Evolutionary conservation across 768 basidiomycete species (phyloP), one percentile per base, ranked within the genome.

Genomic region (Dendrothele bispora): DNA sequence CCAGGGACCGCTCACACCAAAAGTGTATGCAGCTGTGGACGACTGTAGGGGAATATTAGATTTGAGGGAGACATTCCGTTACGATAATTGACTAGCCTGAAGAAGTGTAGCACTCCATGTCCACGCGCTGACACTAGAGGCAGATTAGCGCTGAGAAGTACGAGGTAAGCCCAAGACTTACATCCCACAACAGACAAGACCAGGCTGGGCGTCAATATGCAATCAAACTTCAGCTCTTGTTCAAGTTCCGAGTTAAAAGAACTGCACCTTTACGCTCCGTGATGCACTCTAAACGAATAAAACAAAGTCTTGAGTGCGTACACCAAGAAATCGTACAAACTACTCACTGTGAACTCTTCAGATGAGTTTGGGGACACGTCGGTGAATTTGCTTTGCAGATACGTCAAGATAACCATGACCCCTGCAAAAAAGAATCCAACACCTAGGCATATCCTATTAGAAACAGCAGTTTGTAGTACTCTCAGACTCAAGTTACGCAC

Each of bases 31-130:
- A 0, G 72, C 76, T 0, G 77, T 78, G 43, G n/a, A n/a, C n/a
- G n/a, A n/a, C n/a, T n/a, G n/a, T n/a, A n/a, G n/a, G n/a, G n/a
- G n/a, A n/a, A n/a, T n/a, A n/a, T n/a, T n/a, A n/a, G n/a, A n/a
- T n/a, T n/a, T n/a, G n/a, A n/a, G n/a, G n/a, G n/a, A n/a, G n/a
- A n/a, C n/a, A n/a, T n/a, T n/a, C n/a, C n/a, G n/a, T n/a, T n/a
- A n/a, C n/a, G n/a, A n/a, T n/a, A n/a, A n/a, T n/a, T n/a, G n/a
- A n/a, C 74, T 74, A 1, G 77, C 78, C 48, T 77, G 76, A n/a
- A 80, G 65, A 12, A 80, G 66, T 0, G 78, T 80, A 1, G 78
- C 78, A 41, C 77, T 78, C 78, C 77, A 79, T 11, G 78, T 80
- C 78, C 76, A 78, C 0, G 78, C 78, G 46, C 75, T 75, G 7